Conservation (phyloP, 2,329 filamentous ascomycete genomes). For the Xylariaceae sp. region DNA sequence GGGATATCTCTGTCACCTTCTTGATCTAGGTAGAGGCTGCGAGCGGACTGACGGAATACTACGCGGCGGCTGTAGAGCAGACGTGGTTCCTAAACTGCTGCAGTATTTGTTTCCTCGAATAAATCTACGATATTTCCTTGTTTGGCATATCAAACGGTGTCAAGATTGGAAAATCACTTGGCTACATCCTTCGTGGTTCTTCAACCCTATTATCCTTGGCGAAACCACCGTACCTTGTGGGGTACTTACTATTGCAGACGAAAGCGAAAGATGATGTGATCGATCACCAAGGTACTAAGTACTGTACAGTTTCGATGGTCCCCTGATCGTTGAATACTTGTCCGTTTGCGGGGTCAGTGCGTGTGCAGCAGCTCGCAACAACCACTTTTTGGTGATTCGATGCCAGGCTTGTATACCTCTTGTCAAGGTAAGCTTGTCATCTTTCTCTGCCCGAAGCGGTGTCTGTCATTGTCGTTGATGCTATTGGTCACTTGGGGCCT, state of each 20-base stretch:
- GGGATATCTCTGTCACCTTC: conserved; percentile 33
- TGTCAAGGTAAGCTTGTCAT: too few relatives aligned
- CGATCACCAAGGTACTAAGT: too few relatives aligned
- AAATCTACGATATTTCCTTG: conserved; percentile 1
- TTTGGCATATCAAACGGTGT: not conserved
- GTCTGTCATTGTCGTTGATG: too few relatives aligned
- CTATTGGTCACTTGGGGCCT: too few relatives aligned
- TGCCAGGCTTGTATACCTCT: too few relatives aligned
- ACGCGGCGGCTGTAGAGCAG: too few relatives aligned
- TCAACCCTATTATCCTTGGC: conserved; percentile 1
- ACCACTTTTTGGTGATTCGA: too few relatives aligned
- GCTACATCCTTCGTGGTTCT: conserved; percentile 1
- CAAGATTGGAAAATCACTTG: conserved; percentile 11
- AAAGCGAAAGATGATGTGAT: not conserved
- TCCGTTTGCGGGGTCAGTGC: conserved; percentile 1
- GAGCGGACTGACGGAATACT: conserved; percentile 36
- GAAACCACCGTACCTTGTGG: not conserved
- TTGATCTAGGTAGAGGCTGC: conserved; percentile 35
- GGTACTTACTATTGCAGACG: not conserved
- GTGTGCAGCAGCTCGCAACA: too few relatives aligned
- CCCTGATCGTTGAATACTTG: not conserved
- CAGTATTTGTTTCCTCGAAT: too few relatives aligned
- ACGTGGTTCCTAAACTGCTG: conserved; percentile 23
- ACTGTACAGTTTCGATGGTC: too few relatives aligned
- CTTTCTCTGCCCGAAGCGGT: too few relatives aligned